phyloP scores from a whole-genome alignment of 2,329 filamentous ascomycete genomes.

The Fusarium acutatum region DNA sequence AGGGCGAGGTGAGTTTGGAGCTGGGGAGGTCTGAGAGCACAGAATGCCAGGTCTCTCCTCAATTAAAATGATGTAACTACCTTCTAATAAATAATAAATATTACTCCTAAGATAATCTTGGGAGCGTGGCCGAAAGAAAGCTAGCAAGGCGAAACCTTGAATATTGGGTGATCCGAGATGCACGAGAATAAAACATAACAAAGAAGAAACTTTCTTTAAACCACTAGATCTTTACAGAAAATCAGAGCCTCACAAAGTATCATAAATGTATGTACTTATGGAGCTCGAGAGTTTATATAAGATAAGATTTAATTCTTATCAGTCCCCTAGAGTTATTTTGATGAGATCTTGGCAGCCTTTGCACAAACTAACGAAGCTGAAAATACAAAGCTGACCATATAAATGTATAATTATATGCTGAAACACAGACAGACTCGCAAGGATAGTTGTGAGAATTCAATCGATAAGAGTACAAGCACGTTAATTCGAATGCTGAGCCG shows the following conservation, averaged over 20 bases:
- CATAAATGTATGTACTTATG: accelerated
- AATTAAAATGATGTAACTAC: accelerated
- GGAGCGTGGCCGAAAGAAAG: accelerated
- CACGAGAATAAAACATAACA: accelerated
- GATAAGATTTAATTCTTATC: not conserved
- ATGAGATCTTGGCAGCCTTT: not conserved
- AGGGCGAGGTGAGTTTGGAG: no score
- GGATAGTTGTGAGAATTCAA: not conserved
- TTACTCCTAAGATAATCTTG: accelerated
- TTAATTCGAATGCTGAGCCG: not conserved
- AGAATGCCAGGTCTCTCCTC: accelerated
- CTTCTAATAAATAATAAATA: no score
- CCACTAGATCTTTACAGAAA: accelerated
- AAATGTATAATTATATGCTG: accelerated
- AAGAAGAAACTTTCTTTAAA: no score
- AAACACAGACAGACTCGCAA: not conserved
- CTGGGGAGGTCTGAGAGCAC: not conserved
- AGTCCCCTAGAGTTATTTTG: accelerated
- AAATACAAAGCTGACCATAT: not conserved
- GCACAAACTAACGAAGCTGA: not conserved
- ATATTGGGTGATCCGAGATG: accelerated
- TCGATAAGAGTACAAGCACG: not conserved
- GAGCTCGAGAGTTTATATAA: accelerated
- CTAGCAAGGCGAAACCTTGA: no score
- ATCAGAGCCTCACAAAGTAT: accelerated